Percentiles rank a stretch among this genome's conserved stretches.
Conservation (phyloP, 768 basidiomycete genomes). For the Mycena rosella region DNA sequence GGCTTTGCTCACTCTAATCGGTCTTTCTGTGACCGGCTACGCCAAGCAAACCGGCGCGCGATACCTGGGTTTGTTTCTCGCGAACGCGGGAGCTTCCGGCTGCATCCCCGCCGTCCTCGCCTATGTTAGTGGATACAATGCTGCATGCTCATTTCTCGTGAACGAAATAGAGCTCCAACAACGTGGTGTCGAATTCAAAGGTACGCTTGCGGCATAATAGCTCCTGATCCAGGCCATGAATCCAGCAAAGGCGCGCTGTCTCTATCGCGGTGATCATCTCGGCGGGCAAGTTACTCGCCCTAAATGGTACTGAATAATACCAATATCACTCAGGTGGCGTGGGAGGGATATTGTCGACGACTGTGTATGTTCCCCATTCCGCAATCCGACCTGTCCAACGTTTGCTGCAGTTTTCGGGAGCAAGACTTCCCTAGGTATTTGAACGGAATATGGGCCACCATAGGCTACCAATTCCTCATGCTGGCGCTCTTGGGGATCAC, state of each 20-base stretch:
- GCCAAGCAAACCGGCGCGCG: conserved; percentile 44
- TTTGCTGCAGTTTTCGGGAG: conserved; percentile 42
- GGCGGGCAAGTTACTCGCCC: conserved; percentile 17
- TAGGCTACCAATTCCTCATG: conserved; percentile 46
- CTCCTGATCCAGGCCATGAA: not conserved
- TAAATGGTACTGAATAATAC: too few species aligned
- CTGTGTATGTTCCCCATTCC: conserved; percentile 40
- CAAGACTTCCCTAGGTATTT: conserved; percentile 50
- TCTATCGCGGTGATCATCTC: conserved; percentile 50
- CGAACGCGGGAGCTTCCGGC: conserved; percentile 50
- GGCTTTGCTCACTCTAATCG: conserved; percentile 48
- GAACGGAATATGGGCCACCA: conserved; percentile 51
- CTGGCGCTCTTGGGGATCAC: conserved; percentile 42
- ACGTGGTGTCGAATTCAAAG: conserved; percentile 52
- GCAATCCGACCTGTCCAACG: not conserved
- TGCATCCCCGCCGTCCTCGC: conserved; percentile 53
- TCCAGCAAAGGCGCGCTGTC: conserved; percentile 46
- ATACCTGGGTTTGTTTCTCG: conserved; percentile 53
- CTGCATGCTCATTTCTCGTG: not conserved
- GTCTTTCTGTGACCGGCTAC: conserved; percentile 51
- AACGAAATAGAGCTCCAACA: conserved; percentile 49
- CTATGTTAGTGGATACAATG: conserved; percentile 46
- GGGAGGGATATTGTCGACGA: too few species aligned
- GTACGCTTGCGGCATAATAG: conserved; percentile 14
- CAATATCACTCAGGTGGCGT: not conserved